These are phyloP conservation scores for Pyrrhoderma lamaoense DNA, from an alignment of 1,284 basidiomycete species.

Conservation along the genomic window DNA sequence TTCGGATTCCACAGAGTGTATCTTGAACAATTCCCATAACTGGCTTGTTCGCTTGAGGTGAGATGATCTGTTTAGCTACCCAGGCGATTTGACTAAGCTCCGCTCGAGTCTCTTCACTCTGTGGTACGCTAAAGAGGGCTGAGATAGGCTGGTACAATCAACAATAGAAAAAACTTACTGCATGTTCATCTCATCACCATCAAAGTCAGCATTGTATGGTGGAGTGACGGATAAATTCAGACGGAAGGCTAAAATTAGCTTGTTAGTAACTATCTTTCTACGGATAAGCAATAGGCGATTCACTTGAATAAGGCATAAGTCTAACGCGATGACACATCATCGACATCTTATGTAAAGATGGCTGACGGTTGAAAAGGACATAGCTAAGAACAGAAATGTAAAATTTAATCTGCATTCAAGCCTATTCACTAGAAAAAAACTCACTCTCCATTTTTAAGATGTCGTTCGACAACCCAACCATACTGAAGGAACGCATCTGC, in stretches of 20 bases:
- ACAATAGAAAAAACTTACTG: slow-evolving; percentile 55
- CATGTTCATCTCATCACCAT: slow-evolving; percentile 99
- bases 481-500: slow-evolving; percentile 97
- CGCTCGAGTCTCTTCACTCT: slow-evolving; percentile 98
- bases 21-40: slow-evolving; percentile 99
- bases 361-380: slow-evolving; percentile 97
- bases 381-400: slow-evolving; percentile 55
- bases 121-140: slow-evolving; percentile 67
- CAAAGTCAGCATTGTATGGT: slow-evolving; percentile 96
- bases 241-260: slow-evolving; percentile 69
- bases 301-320: slow-evolving; percentile 97
- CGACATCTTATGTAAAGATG: slow-evolving; percentile 99
- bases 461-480: slow-evolving; percentile 98
- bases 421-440: slow-evolving; percentile 27
- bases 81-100: slow-evolving; percentile 98
- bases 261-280: slow-evolving; percentile 24
- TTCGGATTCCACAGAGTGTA: slow-evolving; percentile 95
- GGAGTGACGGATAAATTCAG: slow-evolving; percentile 74
- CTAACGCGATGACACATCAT: slow-evolving; percentile 99
- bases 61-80: slow-evolving; percentile 99
- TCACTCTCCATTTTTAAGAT: slow-evolving; percentile 96
- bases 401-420: slow-evolving; percentile 13
- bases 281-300: slow-evolving; percentile 29
- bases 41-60: slow-evolving; percentile 98
- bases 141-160: slow-evolving; percentile 3